Evolutionary conservation across 352 stramenopile species (phyloP).

Genomic region (Globisporangium solare): DNA sequence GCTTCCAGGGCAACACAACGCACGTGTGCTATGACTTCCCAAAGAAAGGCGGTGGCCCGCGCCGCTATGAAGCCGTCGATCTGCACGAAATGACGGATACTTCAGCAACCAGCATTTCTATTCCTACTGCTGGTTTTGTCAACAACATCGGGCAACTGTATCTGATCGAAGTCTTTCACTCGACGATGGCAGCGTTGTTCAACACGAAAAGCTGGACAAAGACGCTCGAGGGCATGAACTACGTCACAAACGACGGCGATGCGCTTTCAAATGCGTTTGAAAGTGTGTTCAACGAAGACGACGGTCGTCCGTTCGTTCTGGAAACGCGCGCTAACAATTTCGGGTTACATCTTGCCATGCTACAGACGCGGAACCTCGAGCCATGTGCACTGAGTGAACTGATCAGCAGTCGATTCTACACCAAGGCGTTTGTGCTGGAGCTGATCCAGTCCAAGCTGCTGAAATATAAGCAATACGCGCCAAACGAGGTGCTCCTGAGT

Average conservation of each 20-base stretch:
- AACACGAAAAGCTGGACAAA: slow-evolving; percentile 27
- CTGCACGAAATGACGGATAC: slow-evolving; percentile 11
- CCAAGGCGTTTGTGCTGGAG: slow-evolving; percentile 22
- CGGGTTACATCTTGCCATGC: slow-evolving; percentile 6
- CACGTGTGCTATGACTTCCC: slow-evolving; percentile 28
- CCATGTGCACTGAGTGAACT: slow-evolving; percentile 21
- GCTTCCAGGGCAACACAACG: slow-evolving; percentile 20
- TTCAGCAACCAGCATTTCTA: background rate
- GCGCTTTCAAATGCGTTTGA: slow-evolving; percentile 20
- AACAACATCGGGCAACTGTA: slow-evolving; percentile 27
- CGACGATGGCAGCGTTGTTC: slow-evolving; percentile 21
- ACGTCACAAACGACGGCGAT: slow-evolving; percentile 2
- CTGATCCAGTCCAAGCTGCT: slow-evolving; percentile 21
- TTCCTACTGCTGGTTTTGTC: slow-evolving; percentile 11
- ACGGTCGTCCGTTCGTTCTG: slow-evolving; percentile 18
- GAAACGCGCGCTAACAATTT: slow-evolving; percentile 11
- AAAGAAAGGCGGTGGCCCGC: slow-evolving; percentile 13
- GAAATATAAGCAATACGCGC: slow-evolving; percentile 6
- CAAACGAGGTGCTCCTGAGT: background rate
- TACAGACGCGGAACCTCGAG: slow-evolving; percentile 23
- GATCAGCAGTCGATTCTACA: slow-evolving; percentile 21
- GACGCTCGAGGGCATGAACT: slow-evolving; percentile 21
- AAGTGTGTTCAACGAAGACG: slow-evolving; percentile 14
- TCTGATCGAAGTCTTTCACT: slow-evolving; percentile 27
- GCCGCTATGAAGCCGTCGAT: slow-evolving; percentile 11